These are phyloP conservation scores for Tephrocybe sp. DNA, from an alignment of 768 basidiomycete species.

Conservation along the genomic window DNA sequence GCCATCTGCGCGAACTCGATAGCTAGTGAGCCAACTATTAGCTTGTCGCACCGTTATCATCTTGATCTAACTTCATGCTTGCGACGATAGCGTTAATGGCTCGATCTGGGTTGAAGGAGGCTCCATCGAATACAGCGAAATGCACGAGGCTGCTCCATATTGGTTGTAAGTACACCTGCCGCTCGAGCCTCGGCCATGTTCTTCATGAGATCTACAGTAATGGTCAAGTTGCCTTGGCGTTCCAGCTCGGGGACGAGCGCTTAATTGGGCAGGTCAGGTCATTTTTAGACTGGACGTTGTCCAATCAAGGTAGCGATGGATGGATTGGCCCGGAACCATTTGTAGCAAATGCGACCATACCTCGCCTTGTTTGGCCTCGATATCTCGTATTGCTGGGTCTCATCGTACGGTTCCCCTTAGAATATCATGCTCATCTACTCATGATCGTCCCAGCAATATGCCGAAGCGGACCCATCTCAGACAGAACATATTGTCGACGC, in stretches of 20 bases:
- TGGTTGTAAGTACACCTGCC: constrained; percentile 37
- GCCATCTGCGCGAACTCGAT: constrained; percentile 40
- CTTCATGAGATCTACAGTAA: constrained; percentile 24
- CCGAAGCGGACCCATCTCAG: constrained; percentile 39
- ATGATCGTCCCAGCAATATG: constrained; percentile 35
- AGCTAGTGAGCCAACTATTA: constrained; percentile 29
- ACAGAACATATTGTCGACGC: constrained; percentile 35
- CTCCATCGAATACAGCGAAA: constrained; percentile 42
- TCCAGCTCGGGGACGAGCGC: constrained; percentile 36
- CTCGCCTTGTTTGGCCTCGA: constrained; percentile 42
- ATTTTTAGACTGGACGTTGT: constrained; percentile 40
- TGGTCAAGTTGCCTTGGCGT: constrained; percentile 41
- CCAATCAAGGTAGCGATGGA: constrained; percentile 35
- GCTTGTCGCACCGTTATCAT: background rate
- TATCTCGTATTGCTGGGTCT: constrained; percentile 39
- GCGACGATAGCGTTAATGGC: constrained; percentile 32
- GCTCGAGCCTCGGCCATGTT: background rate
- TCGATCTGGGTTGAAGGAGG: constrained; percentile 45
- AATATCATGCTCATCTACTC: background rate
- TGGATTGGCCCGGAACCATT: constrained; percentile 43
- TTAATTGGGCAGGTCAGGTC: constrained; percentile 36
- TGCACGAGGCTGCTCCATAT: constrained; percentile 44
- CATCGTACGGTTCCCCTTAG: constrained; percentile 25
- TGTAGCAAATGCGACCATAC: constrained; percentile 34
- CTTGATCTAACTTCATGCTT: background rate